A percentile compares a stretch with the other conserved stretches of the same genome.
These are phyloP conservation scores for Wolfiporia cocos DNA, from an alignment of 1,284 basidiomycete species.

Conservation along the genomic window DNA sequence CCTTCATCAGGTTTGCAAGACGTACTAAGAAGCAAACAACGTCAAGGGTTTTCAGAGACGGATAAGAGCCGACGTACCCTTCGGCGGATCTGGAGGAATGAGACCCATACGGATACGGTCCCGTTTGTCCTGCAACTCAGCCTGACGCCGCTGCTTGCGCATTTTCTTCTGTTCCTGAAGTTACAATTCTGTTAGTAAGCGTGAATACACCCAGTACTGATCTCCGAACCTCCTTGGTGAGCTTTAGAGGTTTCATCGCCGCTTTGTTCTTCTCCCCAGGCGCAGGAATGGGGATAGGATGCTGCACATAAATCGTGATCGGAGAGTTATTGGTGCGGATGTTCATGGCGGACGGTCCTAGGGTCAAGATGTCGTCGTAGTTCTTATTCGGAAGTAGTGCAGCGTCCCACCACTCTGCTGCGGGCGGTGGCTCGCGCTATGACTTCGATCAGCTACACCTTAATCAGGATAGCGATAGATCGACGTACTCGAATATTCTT, in stretches of 20 bases:
- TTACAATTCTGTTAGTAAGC: conserved; percentile 8
- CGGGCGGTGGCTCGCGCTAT: conserved; percentile 81
- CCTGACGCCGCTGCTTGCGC: conserved; percentile 82
- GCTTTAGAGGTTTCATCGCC: conserved; percentile 76
- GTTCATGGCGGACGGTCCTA: conserved; percentile 51
- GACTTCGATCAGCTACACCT: background rate
- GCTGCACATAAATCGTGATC: conserved; percentile 91
- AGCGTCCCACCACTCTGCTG: conserved; percentile 96
- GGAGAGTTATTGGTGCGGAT: conserved; percentile 67
- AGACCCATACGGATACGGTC: conserved; percentile 96
- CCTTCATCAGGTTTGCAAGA: conserved; percentile 95
- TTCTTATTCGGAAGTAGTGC: conserved; percentile 75
- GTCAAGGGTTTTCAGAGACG: background rate
- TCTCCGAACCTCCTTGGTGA: conserved; percentile 72
- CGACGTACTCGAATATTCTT: conserved; percentile 72
- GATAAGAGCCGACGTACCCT: too few relatives aligned
- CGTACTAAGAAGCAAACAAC: conserved; percentile 55
- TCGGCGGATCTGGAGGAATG: conserved; percentile 91
- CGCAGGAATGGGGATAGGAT: conserved; percentile 94
- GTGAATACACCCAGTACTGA: background rate
- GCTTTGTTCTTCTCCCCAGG: conserved; percentile 81
- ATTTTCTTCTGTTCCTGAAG: conserved; percentile 93
- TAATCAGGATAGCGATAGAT: background rate
- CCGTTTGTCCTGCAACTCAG: conserved; percentile 90
- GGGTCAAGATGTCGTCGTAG: conserved; percentile 65